Conservation (phyloP, 2,329 filamentous ascomycete species). For the Colletotrichum plurivorum region DNA sequence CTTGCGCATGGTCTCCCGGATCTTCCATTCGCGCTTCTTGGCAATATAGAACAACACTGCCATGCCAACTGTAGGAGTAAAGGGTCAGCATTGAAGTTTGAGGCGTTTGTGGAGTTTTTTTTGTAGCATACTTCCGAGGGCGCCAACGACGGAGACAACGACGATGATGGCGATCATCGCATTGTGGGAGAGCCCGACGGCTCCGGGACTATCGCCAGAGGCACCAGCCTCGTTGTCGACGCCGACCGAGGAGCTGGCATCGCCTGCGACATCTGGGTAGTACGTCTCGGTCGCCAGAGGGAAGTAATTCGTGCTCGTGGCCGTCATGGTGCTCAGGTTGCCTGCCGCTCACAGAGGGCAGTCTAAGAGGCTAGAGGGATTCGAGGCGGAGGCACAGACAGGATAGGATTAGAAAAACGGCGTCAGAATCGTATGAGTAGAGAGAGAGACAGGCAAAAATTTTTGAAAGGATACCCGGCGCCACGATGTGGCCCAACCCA, state of each 20-base stretch:
- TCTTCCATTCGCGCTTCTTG: constrained; percentile 88
- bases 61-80: constrained; percentile 65
- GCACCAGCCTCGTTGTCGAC: constrained; percentile 74
- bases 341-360: constrained; percentile 25
- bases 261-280: constrained; percentile 50
- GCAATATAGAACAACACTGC: constrained; percentile 82
- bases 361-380: neutral
- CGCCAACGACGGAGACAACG: constrained; percentile 75
- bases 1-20: constrained; percentile 78
- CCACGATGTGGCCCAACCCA: constrained; percentile 40
- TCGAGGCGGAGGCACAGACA: constrained; percentile 5
- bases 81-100: constrained; percentile 3
- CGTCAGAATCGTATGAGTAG: constrained; percentile 39
- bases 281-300: constrained; percentile 60
- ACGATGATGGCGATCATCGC: constrained; percentile 82
- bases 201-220: constrained; percentile 71
- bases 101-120: constrained; percentile 10
- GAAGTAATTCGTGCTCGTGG: constrained; percentile 54
- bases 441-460: constrained; percentile 35
- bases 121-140: constrained; percentile 75
- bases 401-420: constrained; percentile 12
- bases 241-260: constrained; percentile 52
- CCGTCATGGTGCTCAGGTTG: constrained; percentile 52
- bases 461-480: constrained; percentile 41
- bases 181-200: constrained; percentile 75